A percentile compares a stretch with the other conserved stretches of the same genome.
Evolutionary conservation across 179 eudicot genomes (phyloP).

Genomic region (Amaranthus tricolor): DNA sequence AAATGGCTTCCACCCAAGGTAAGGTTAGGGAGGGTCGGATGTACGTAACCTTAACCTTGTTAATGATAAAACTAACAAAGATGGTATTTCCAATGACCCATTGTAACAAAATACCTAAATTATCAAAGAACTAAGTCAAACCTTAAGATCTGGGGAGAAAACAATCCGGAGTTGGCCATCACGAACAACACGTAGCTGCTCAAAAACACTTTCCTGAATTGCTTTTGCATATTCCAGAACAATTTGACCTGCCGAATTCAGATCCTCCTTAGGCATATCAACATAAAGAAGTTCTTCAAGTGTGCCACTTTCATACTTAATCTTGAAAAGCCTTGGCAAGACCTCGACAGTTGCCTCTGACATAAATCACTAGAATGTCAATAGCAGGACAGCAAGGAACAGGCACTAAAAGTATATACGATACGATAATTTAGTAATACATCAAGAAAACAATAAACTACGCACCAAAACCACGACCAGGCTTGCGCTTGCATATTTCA

Average conservation of each 20-base stretch:
- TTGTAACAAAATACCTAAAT: too few relatives aligned
- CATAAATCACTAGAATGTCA: slow-evolving; percentile 17
- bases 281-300: slow-evolving; percentile 92
- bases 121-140: slow-evolving; percentile 18
- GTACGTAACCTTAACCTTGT: too few relatives aligned
- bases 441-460: slow-evolving; percentile 20
- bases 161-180: slow-evolving; percentile 96
- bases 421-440: slow-evolving; percentile 2
- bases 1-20: too few relatives aligned
- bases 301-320: slow-evolving; percentile 97
- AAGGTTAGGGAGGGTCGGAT: too few relatives aligned
- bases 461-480: slow-evolving; percentile 99
- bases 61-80: too few relatives aligned
- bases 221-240: slow-evolving; percentile 98
- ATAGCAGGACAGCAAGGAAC: slow-evolving; percentile 11
- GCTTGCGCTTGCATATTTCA: slow-evolving; percentile 96
- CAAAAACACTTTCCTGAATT: slow-evolving; percentile 94
- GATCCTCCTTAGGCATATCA: slow-evolving; percentile 96
- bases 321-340: slow-evolving; percentile 94
- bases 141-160: slow-evolving; percentile 90
- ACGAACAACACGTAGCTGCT: slow-evolving; percentile 96
- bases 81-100: too few relatives aligned
- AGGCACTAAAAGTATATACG: slow-evolving; percentile 6
- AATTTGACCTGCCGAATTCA: slow-evolving; percentile 88
- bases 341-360: slow-evolving; percentile 99